Conservation (phyloP, 495 filamentous ascomycete species). For the Pseudomonodictys pantanalensis region DNA sequence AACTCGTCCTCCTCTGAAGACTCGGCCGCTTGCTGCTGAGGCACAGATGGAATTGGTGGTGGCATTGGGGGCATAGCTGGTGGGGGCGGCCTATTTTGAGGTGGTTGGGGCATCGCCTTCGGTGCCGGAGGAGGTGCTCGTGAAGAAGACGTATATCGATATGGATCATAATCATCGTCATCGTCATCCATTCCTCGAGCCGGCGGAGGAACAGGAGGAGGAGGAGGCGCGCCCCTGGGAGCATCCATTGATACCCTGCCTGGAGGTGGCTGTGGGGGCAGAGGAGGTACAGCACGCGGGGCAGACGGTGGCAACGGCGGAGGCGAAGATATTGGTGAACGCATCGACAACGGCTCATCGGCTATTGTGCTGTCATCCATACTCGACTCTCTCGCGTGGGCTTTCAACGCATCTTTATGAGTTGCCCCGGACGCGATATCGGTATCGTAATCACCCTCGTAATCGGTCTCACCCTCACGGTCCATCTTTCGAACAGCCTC, state of each 20-base stretch:
- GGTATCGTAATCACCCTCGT: constrained; percentile 97
- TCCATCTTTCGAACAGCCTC: constrained; percentile 57
- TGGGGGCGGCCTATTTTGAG: constrained; percentile 19
- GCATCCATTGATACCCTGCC: constrained; percentile 40
- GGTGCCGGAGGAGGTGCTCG: constrained; percentile 25
- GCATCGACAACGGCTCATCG: constrained; percentile 54
- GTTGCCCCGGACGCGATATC: constrained; percentile 88
- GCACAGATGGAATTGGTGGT: constrained; percentile 6
- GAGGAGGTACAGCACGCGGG: constrained; percentile 40
- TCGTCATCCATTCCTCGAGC: constrained; percentile 11
- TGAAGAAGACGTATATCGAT: constrained; percentile 32
- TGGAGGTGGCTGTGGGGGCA: constrained; percentile 37
- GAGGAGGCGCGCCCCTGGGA: constrained; percentile 39
- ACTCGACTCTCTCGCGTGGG: constrained; percentile 75
- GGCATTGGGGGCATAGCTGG: constrained; percentile 13
- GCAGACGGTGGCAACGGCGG: constrained; percentile 32
- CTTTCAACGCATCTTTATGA: constrained; percentile 86
- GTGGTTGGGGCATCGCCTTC: constrained; percentile 20
- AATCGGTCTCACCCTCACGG: constrained; percentile 83
- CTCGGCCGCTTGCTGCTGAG: constrained; percentile 23
- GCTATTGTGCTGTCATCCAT: constrained; percentile 56
- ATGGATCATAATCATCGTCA: constrained; percentile 44
- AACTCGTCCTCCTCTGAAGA: constrained; percentile 40
- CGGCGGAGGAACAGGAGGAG: constrained; percentile 33
- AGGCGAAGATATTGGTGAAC: constrained; percentile 31